These are phyloP conservation scores for Amphibolis antarctica DNA, from an alignment of 106 monocot genomes.

Conservation along the genomic window DNA sequence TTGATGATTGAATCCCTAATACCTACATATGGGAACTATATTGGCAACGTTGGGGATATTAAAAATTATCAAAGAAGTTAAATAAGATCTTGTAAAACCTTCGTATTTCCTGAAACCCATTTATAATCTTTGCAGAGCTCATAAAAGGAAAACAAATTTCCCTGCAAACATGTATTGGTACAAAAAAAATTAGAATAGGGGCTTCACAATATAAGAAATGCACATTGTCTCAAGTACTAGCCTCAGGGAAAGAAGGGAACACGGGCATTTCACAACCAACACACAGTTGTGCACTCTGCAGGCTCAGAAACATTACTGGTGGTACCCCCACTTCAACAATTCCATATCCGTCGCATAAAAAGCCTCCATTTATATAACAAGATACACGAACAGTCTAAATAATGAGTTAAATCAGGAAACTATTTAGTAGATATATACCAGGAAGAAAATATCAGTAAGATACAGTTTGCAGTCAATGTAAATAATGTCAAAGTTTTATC, in stretches of 20 bases:
- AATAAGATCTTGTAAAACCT: slow-evolving; percentile 25
- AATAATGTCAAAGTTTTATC: too few relatives aligned
- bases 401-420: slow-evolving; percentile 1
- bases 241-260: slow-evolving; percentile 68
- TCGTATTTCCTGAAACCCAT: slow-evolving; percentile 59
- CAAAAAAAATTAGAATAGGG: background rate
- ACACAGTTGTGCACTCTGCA: slow-evolving; percentile 76
- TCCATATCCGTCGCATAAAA: slow-evolving; percentile 74
- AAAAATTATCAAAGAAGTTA: background rate
- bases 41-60: background rate
- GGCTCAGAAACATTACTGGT: slow-evolving; percentile 34
- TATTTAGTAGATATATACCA: too few relatives aligned
- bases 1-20: slow-evolving; percentile 13
- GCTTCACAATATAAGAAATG: background rate
- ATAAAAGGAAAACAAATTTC: slow-evolving; percentile 89
- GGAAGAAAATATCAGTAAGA: too few relatives aligned
- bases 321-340: slow-evolving; percentile 74
- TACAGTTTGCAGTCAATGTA: too few relatives aligned
- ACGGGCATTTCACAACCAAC: slow-evolving; percentile 83
- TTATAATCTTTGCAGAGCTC: slow-evolving; percentile 68
- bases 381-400: slow-evolving; percentile 51
- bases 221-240: slow-evolving; percentile 4
- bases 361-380: slow-evolving; percentile 40
- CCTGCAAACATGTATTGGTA: slow-evolving; percentile 21
- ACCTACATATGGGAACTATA: slow-evolving; percentile 19